Evolutionary conservation across 495 filamentous ascomycete species (phyloP).

Genomic region (Penicillium waksmanii): DNA sequence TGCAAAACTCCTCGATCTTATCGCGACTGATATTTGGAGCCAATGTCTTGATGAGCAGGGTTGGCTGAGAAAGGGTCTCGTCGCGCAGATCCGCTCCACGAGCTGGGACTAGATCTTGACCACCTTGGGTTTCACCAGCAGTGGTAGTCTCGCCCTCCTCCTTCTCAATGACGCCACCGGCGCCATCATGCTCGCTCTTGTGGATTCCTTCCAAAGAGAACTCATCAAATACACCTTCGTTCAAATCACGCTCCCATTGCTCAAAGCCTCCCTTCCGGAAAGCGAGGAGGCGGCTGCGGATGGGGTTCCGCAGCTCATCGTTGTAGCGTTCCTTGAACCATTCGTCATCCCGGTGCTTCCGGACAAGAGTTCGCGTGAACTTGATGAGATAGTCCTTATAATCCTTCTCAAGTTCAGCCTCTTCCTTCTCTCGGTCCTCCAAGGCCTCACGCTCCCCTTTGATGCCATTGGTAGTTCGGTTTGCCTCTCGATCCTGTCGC

Average conservation of each 20-base stretch:
- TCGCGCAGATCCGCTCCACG: slow-evolving; percentile 81
- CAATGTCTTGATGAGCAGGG: slow-evolving; percentile 96
- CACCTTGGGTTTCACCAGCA: slow-evolving; percentile 87
- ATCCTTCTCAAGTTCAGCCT: slow-evolving; percentile 84
- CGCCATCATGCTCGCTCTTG: slow-evolving; percentile 88
- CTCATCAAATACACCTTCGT: slow-evolving; percentile 84
- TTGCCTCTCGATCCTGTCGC: slow-evolving; percentile 80
- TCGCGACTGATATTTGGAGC: slow-evolving; percentile 94
- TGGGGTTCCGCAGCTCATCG: slow-evolving; percentile 70
- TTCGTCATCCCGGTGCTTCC: slow-evolving; percentile 87
- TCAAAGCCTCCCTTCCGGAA: slow-evolving; percentile 74
- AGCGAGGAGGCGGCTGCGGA: slow-evolving; percentile 70
- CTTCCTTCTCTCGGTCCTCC: slow-evolving; percentile 87
- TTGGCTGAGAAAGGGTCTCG: slow-evolving; percentile 80
- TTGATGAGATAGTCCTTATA: slow-evolving; percentile 94
- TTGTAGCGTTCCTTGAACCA: slow-evolving; percentile 98
- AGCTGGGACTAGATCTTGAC: slow-evolving; percentile 83
- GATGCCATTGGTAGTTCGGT: slow-evolving; percentile 74
- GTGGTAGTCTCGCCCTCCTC: slow-evolving; percentile 92
- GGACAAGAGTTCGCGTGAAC: slow-evolving; percentile 86
- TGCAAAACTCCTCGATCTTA: slow-evolving; percentile 90
- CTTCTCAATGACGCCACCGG: slow-evolving; percentile 85
- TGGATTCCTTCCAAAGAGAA: slow-evolving; percentile 95
- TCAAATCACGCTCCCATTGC: slow-evolving; percentile 85
- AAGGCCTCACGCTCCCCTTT: slow-evolving; percentile 76